These are phyloP conservation scores for Podaxis sp. DNA, from an alignment of 768 basidiomycete genomes.

Conservation along the genomic window DNA sequence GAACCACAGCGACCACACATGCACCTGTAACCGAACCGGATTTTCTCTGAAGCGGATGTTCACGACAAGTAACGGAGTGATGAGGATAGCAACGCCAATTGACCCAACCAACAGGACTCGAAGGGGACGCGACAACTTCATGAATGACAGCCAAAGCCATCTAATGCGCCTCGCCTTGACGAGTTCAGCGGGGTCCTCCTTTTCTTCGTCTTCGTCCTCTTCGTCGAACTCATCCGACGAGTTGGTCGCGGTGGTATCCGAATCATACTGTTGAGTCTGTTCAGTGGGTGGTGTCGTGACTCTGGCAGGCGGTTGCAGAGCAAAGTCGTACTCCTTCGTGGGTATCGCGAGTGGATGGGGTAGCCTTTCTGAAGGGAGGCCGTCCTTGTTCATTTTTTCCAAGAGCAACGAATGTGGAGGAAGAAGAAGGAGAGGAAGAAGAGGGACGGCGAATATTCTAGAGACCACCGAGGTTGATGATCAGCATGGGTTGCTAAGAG, in stretches of 20 bases:
- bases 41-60: constrained; percentile 55
- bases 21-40: constrained; percentile 51
- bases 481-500: constrained; percentile 2
- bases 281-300: constrained; percentile 5
- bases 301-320: constrained; percentile 8
- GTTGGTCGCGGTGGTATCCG: constrained; percentile 53
- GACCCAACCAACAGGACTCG: constrained; percentile 57
- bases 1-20: constrained; percentile 67
- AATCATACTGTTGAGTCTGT: constrained; percentile 26
- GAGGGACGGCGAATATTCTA: no score
- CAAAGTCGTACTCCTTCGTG: constrained; percentile 23
- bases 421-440: not conserved
- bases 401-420: constrained; percentile 7
- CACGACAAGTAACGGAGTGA: constrained; percentile 70
- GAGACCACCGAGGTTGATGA: not conserved
- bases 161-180: constrained; percentile 61
- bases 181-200: constrained; percentile 20
- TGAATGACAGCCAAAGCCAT: constrained; percentile 60
- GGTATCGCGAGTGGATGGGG: constrained; percentile 3
- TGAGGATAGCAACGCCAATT: constrained; percentile 61
- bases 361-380: constrained; percentile 3
- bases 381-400: constrained; percentile 14
- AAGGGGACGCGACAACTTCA: constrained; percentile 60
- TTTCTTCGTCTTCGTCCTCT: constrained; percentile 68
- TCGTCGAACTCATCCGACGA: constrained; percentile 73